Evolutionary conservation across 768 basidiomycete species (phyloP), one percentile per base, ranked within the genome.

Genomic region (Boletus pseudo-olivaceus): DNA sequence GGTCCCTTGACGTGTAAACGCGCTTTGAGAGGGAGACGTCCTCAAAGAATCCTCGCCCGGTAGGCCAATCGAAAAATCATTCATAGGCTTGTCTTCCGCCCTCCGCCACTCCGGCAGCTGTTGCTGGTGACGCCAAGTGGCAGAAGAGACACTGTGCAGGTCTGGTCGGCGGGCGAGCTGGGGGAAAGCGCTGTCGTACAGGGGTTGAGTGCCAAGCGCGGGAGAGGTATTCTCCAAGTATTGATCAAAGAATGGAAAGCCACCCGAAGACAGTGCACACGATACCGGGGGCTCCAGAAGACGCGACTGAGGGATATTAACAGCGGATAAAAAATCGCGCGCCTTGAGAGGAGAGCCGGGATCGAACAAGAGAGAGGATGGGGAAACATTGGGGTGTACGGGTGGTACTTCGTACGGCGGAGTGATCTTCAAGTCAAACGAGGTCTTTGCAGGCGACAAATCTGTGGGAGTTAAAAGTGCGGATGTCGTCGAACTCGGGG

Each of bases 401-500:
- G 62, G 57, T 39, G 61, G 62, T 38, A 70, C 67, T 45, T 87
- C 85, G 59, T 82, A 83, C 29, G 80, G 73, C 41, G 78, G 72
- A 57, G 79, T 74, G 41, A 80, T 63, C 66, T 79, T 87, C 49
- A 77, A 64, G 58, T 87, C 84, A 62, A 84, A 83, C 15, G 78
- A 66, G 48, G 79, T 34, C 62, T 70, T 80, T 49, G 81, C 79
- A 27, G 88, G 88, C 14, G 87, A 88, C 47, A 85, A 74, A 62
- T 89, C 87, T 38, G 86, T 84, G 1, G 88, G 88, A 0, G 88
- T 90, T 54, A 89, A 71, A 19, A 90, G 77, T 17, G 83, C 81
- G 37, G 87, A 88, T 15, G 85, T 78, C 2, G 81, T 84, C 30
- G 88, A 89, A 35, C 82, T 81, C 14, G 87, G 88, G 40, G 87